Evolutionary conservation across 2,329 filamentous ascomycete species (phyloP), one percentile per base, ranked within the genome.

Genomic region (Paraconiothyrium sp.): DNA sequence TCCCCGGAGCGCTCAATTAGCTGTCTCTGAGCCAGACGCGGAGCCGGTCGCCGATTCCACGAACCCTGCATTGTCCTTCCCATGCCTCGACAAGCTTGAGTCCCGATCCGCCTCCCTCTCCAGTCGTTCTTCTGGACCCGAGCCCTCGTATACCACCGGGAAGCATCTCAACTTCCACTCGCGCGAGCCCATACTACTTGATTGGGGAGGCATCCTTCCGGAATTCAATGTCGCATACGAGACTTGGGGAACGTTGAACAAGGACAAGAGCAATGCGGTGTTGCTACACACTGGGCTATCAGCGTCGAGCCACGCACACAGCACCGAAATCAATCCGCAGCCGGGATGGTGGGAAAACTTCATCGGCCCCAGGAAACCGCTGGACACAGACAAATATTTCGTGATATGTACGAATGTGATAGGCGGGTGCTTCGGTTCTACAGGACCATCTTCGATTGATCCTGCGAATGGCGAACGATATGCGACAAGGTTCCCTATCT

Each of bases 301-400:
- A 0, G 95, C 95, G n/a, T 97, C 94, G 7, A 98, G 94, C 60
- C 95, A 99, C 80, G 95, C 95, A 1, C 94, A 94, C 75, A 97
- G 93, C 60, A 98, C 94, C n/a, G 85, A 87, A 56, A 83, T 84
- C 10, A 99, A 99, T 77, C 87, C 92, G 0, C 91, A 94, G 77
- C 91, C 93, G 0, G 95, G 95, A 3, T 99, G 95, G 95, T 99
- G 95, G 95, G 95, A 99, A 80, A 94, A 91, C 78, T 99, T 99
- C 77, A 98, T 99, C 73, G 95, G 95, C 0, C 91, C 94, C 0
- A 93, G 92, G 0, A 86, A 86, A 22, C 91, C 93, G 11, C 81
- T 99, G 10, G 93, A 99, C 78, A 99, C 95, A 1, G 83, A 94
- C 79, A 94, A 93, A 76, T 97, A 96, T 83, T 92, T 93, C 74